phyloP scores from a whole-genome alignment of 139 green algal species.

The Ulvella scutata region DNA sequence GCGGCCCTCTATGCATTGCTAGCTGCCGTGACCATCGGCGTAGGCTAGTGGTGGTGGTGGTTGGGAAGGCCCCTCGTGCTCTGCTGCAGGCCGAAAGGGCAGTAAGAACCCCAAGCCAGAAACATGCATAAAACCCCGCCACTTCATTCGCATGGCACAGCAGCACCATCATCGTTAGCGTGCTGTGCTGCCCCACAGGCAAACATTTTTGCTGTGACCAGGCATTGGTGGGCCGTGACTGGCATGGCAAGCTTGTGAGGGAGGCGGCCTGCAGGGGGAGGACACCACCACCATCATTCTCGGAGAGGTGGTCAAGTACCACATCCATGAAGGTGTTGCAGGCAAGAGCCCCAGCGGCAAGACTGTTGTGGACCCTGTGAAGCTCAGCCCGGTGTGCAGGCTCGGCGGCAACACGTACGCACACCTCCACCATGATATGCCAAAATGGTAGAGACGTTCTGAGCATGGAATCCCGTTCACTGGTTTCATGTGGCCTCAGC shows the following conservation, averaged over 20 bases:
- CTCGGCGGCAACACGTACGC: conserved; percentile 67
- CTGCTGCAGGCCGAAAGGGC: conserved; percentile 6
- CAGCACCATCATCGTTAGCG: too few species aligned
- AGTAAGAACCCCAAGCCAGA: conserved; percentile 7
- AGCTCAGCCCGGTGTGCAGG: conserved; percentile 37
- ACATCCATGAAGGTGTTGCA: conserved; percentile 53
- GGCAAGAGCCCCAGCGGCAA: conserved; percentile 31
- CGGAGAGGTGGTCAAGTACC: conserved; percentile 68
- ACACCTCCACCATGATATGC: neutral
- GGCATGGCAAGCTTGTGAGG: neutral
- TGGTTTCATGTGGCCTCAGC: too few species aligned
- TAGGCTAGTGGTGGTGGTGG: too few species aligned
- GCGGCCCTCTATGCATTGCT: too few species aligned
- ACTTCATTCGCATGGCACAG: too few species aligned
- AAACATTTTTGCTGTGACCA: too few species aligned
- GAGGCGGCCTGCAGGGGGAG: conserved; percentile 10
- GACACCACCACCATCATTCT: conserved; percentile 54
- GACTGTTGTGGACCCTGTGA: conserved; percentile 44
- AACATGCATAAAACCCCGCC: neutral
- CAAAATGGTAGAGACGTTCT: too few species aligned
- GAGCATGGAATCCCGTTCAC: too few species aligned
- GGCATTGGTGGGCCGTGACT: too few species aligned
- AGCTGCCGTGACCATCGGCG: too few species aligned
- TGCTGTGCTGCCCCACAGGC: too few species aligned
- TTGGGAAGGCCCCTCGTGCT: too few species aligned